phyloP scores from a whole-genome alignment of 306 rosid genomes.

The Canavalia ensiformis region DNA sequence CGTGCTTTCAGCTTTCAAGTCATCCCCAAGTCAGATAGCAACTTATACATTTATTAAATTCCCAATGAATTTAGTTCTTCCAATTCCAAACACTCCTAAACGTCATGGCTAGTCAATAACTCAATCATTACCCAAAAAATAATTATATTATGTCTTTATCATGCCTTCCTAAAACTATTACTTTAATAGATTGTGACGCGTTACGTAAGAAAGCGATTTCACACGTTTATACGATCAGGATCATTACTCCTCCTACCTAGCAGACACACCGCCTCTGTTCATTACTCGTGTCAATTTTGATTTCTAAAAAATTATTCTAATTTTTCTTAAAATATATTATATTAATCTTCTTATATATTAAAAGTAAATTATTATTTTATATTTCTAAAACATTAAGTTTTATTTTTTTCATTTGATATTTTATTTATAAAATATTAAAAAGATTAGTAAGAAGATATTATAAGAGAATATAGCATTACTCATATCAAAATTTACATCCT shows the following conservation, averaged over 20 bases:
- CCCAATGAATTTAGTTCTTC: not conserved
- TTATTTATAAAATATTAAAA: too few species aligned
- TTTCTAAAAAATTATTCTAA: not conserved
- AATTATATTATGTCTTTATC: conserved; percentile 26
- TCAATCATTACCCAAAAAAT: conserved; percentile 26
- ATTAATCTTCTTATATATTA: too few species aligned
- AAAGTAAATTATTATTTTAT: too few species aligned
- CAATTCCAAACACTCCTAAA: not conserved
- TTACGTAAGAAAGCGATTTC: conserved; percentile 32
- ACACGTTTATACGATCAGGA: conserved; percentile 1
- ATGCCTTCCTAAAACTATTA: not conserved
- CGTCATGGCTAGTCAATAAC: conserved; percentile 19
- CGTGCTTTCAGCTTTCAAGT: conserved; percentile 45
- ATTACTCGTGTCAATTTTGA: not conserved
- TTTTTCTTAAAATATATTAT: too few species aligned
- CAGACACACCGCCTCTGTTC: not conserved
- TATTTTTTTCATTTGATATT: too few species aligned
- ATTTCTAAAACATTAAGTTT: too few species aligned
- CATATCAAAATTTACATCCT: not conserved
- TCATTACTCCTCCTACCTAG: not conserved
- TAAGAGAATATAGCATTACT: too few species aligned
- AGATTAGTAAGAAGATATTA: too few species aligned
- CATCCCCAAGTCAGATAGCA: conserved; percentile 32
- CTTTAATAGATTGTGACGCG: conserved; percentile 37
- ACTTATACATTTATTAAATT: not conserved